phyloP scores from a whole-genome alignment of 2,329 filamentous ascomycete genomes.

The Fusarium sacchari region DNA sequence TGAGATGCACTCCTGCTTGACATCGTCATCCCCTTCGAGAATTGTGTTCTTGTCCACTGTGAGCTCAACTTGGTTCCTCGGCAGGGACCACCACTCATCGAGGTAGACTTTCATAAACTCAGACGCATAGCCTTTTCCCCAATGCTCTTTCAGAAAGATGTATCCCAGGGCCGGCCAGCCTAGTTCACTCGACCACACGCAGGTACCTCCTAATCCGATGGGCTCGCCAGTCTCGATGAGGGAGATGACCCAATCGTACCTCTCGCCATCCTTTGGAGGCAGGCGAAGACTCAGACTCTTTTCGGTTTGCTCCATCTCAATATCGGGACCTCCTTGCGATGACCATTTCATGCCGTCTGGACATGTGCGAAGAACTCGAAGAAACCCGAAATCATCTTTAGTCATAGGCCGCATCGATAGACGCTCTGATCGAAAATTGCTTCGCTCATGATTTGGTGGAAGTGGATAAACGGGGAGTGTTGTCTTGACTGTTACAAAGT shows the following conservation, averaged over 20 bases:
- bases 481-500: constrained; percentile 57
- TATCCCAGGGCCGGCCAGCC: constrained; percentile 71
- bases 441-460: constrained; percentile 52
- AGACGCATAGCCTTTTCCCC: constrained; percentile 67
- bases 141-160: constrained; percentile 62
- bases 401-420: constrained; percentile 64
- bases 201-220: constrained; percentile 61
- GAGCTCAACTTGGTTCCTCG: constrained; percentile 56
- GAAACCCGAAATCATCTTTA: constrained; percentile 59
- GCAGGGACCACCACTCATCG: constrained; percentile 59
- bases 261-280: constrained; percentile 60
- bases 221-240: constrained; percentile 59
- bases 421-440: constrained; percentile 60
- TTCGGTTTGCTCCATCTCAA: constrained; percentile 56
- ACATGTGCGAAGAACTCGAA: constrained; percentile 65
- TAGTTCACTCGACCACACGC: constrained; percentile 47
- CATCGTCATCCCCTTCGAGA: constrained; percentile 38
- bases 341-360: constrained; percentile 73
- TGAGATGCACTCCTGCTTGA: constrained; percentile 54
- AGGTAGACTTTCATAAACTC: constrained; percentile 64
- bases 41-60: constrained; percentile 54
- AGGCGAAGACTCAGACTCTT: constrained; percentile 53
- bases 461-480: constrained; percentile 57
- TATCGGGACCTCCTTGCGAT: constrained; percentile 53
- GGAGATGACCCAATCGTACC: constrained; percentile 67